Conservation (phyloP, 2,329 filamentous ascomycete species). For the Setomelanomma holmii region DNA sequence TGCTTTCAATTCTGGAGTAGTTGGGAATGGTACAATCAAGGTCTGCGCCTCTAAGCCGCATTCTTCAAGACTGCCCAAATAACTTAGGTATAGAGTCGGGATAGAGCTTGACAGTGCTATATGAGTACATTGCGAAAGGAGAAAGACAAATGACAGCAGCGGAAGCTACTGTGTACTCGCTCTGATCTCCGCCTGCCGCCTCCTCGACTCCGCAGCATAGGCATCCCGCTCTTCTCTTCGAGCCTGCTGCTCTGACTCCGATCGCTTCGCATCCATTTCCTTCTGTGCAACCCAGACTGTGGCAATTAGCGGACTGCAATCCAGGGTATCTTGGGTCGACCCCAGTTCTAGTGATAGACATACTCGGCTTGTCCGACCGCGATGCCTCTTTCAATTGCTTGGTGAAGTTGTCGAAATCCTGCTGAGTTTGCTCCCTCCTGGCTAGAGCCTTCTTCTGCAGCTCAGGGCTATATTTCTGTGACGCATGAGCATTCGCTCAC, state of each 20-base stretch:
- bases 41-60: too few relatives aligned
- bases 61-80: too few relatives aligned
- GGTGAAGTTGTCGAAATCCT: slow-evolving; percentile 92
- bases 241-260: slow-evolving; percentile 32
- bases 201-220: slow-evolving; percentile 40
- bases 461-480: slow-evolving; percentile 85
- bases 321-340: too few relatives aligned
- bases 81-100: too few relatives aligned
- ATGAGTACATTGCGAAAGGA: background rate
- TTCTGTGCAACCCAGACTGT: slow-evolving; percentile 47
- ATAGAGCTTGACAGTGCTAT: too few relatives aligned
- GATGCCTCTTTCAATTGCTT: slow-evolving; percentile 83
- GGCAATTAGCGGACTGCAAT: slow-evolving; percentile 4
- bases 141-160: background rate
- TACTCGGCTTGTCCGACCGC: slow-evolving; percentile 91
- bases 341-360: slow-evolving; percentile 35
- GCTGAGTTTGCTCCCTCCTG: slow-evolving; percentile 73
- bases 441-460: slow-evolving; percentile 89
- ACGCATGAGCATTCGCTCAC: slow-evolving; percentile 6
- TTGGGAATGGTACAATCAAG: too few relatives aligned
- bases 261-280: slow-evolving; percentile 41
- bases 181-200: slow-evolving; percentile 43
- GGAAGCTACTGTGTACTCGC: slow-evolving; percentile 32
- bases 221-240: slow-evolving; percentile 41
- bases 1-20: too few relatives aligned